Evolutionary conservation across 805 yeast genomes (phyloP), one percentile per base, ranked within the genome.

Genomic region (Henningerozyma blattae): DNA sequence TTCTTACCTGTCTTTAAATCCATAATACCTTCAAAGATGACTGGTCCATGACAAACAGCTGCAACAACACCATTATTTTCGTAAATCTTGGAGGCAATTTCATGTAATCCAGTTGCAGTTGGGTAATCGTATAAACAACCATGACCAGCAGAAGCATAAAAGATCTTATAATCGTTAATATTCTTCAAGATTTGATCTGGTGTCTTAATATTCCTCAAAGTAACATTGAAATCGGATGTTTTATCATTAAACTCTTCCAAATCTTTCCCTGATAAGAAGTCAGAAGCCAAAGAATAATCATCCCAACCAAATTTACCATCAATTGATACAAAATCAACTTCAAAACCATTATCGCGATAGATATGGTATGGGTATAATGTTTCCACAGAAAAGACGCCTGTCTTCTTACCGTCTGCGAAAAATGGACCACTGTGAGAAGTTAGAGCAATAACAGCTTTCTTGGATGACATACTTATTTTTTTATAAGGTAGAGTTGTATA

Each of bases 11-110:
- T 58, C 7, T 45, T 37, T 28, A 47, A 40, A 42, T 70, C 71
- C 27, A 47, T 56, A 41, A 75, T 48, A 30, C 61, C 60, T n/a
- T 62, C 68, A 39, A 76, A 69, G 40, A 75, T 62, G 16, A 65
- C 64, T n/a, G 79, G 78, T 6, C 80, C 84, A 43, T 76, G 82
- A 53, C 84, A 76, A 8, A 76, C 82, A 13, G 82, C 79, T 28
- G 74, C 54, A 18, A 76, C 66, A 27, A 73, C 65, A 32, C 80
- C 81, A 27, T 69, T 71, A 16, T 65, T 53, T 22, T 54, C 57
- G 48, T 67, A 72, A 33, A 75, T 65, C 15, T 58, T 54, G 18
- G 59, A 53, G 15, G 74, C 77, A 29, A 70, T 37, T 17, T 49
- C 40, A 35, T 67, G 72, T 34, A 75, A 54, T 14, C 48, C 62